phyloP scores from a whole-genome alignment of 164 flowering plant species.

The Echeveria elegans region DNA sequence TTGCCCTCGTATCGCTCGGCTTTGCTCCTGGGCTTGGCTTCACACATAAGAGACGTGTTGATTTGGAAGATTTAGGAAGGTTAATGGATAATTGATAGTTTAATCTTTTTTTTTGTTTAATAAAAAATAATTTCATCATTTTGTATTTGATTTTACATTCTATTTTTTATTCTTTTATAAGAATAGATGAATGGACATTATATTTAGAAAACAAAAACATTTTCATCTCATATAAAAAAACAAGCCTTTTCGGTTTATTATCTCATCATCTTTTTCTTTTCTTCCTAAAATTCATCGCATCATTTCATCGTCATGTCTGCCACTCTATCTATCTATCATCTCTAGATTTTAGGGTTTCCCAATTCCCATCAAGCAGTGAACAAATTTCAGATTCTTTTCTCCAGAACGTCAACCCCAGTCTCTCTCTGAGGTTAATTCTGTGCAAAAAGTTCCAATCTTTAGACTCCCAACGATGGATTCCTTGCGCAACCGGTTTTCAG shows the following conservation, averaged over 20 bases:
- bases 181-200: no score
- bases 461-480: neutral
- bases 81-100: no score
- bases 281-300: neutral
- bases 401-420: neutral
- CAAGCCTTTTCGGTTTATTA: neutral
- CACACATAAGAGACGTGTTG: no score
- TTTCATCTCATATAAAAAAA: neutral
- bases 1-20: no score
- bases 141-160: no score
- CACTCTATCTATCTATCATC: neutral
- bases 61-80: no score
- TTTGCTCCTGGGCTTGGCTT: no score
- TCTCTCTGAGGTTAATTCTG: neutral
- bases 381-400: neutral
- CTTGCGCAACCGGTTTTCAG: constrained; percentile 4
- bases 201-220: neutral
- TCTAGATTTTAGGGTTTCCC: neutral
- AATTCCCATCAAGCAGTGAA: neutral
- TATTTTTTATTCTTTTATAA: no score
- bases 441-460: neutral
- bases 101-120: no score
- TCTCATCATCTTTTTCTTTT: no score
- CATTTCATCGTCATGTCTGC: neutral
- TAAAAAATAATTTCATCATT: no score